phyloP scores from a whole-genome alignment of 352 stramenopile genomes.

The Pythium utonaiense region DNA sequence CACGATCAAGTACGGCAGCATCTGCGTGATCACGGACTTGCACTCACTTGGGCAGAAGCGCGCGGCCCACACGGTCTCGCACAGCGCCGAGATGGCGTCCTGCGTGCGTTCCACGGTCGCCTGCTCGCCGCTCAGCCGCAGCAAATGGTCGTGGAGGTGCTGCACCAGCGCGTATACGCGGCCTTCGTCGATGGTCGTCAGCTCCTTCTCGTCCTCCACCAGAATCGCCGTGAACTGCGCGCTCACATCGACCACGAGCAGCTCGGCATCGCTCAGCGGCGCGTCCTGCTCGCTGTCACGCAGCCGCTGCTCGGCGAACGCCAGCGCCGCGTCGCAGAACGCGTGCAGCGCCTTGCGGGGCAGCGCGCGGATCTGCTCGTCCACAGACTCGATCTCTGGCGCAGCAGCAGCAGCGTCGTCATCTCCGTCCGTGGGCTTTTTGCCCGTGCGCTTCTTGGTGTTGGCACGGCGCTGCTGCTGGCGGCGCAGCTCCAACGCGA shows the following conservation, averaged over 20 bases:
- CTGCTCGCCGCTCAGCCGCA: slow-evolving; percentile 46
- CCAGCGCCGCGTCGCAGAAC: slow-evolving; percentile 48
- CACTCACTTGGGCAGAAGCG: slow-evolving; percentile 45
- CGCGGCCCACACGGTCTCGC: slow-evolving; percentile 70
- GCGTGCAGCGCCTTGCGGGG: slow-evolving; percentile 36
- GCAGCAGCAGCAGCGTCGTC: slow-evolving; percentile 1
- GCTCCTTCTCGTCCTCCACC: slow-evolving; percentile 42
- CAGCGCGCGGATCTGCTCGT: slow-evolving; percentile 58
- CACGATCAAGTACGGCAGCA: slow-evolving; percentile 83
- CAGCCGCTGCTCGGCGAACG: slow-evolving; percentile 19
- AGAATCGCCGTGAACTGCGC: slow-evolving; percentile 57
- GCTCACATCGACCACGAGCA: slow-evolving; percentile 43
- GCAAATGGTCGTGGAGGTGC: slow-evolving; percentile 61
- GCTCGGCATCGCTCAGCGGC: slow-evolving; percentile 16
- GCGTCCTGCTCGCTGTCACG: neutral
- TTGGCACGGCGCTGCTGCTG: slow-evolving; percentile 27
- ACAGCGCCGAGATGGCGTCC: slow-evolving; percentile 69
- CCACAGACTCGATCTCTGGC: slow-evolving; percentile 23
- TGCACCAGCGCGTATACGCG: slow-evolving; percentile 57
- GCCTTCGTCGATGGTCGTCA: slow-evolving; percentile 44
- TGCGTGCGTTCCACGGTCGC: slow-evolving; percentile 41
- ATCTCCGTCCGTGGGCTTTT: neutral
- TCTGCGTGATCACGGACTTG: slow-evolving; percentile 75
- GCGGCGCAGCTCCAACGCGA: slow-evolving; percentile 23
- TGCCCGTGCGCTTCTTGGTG: slow-evolving; percentile 18